These are phyloP conservation scores for Umbellularia californica DNA, from an alignment of 164 flowering plant genomes.

Conservation along the genomic window DNA sequence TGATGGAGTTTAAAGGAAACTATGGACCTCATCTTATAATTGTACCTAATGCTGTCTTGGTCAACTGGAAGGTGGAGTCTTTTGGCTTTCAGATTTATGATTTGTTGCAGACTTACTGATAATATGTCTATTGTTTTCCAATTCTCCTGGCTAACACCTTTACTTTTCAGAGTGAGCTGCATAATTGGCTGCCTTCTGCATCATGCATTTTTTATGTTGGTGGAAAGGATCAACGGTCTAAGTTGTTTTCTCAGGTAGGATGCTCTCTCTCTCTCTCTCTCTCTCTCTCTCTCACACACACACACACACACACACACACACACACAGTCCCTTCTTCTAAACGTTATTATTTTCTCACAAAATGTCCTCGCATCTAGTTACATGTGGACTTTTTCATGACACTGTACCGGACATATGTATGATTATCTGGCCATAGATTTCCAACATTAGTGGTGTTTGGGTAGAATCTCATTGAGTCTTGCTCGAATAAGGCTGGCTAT, in stretches of 20 bases:
- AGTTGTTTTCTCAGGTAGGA: constrained; percentile 90
- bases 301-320: too few relatives aligned
- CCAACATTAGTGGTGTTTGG: background rate
- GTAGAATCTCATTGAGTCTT: background rate
- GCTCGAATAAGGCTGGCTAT: background rate
- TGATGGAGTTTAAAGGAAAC: constrained; percentile 99
- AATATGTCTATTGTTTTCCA: background rate
- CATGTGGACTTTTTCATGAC: background rate
- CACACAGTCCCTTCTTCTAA: too few relatives aligned
- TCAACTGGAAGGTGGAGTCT: constrained; percentile 89
- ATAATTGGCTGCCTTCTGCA: constrained; percentile 87
- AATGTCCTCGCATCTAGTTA: background rate
- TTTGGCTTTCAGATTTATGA: background rate
- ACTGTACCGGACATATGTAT: background rate
- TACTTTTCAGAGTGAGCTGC: constrained; percentile 80
- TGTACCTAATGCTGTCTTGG: constrained; percentile 99
- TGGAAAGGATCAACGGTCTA: constrained; percentile 82
- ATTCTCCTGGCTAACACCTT: constrained; percentile 1
- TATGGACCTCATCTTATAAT: constrained; percentile 99
- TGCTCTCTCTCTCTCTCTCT: background rate
- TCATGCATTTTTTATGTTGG: constrained; percentile 98
- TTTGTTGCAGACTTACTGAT: background rate
- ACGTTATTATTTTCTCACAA: background rate
- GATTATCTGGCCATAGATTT: background rate
- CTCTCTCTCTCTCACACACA: background rate